phyloP scores from a whole-genome alignment of 2,329 filamentous ascomycete species.

The Epichloe uncinata region DNA sequence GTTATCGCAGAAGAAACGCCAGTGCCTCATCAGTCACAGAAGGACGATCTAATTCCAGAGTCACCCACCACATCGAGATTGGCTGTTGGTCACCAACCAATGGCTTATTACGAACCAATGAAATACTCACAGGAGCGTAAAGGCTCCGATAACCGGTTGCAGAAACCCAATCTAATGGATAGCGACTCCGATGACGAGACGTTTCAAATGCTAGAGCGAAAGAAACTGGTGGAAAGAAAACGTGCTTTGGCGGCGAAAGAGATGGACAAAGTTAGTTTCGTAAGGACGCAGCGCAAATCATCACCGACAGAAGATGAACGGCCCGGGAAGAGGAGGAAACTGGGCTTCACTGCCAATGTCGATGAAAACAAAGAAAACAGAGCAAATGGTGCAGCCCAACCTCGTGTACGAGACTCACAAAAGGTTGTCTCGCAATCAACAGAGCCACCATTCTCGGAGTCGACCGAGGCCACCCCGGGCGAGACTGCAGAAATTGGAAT shows the following conservation, averaged over 20 bases:
- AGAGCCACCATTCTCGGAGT: constrained; percentile 14
- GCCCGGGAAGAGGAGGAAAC: constrained; percentile 16
- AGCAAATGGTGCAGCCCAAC: not conserved
- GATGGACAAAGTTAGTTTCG: constrained; percentile 27
- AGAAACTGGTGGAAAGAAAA: constrained; percentile 23
- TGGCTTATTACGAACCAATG: constrained; percentile 32
- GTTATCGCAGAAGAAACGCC: constrained; percentile 14
- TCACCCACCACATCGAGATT: constrained; percentile 19
- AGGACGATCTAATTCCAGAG: constrained; percentile 22
- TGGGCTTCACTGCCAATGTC: not conserved
- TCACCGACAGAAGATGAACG: constrained; percentile 9
- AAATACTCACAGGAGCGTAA: constrained; percentile 31
- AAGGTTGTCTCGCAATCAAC: constrained; percentile 13
- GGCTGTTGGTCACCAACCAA: constrained; percentile 18
- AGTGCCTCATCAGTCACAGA: constrained; percentile 11
- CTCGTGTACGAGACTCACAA: constrained; percentile 13
- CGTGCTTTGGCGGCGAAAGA: constrained; percentile 26
- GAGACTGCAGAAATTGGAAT: constrained; percentile 8
- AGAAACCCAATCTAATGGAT: constrained; percentile 13
- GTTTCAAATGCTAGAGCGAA: constrained; percentile 20
- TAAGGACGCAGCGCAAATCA: constrained; percentile 11
- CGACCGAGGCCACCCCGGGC: constrained; percentile 21
- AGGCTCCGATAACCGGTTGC: constrained; percentile 10
- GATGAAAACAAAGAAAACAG: not conserved
- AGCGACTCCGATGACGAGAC: constrained; percentile 23